Base-by-base conservation (phyloP, 768 basidiomycete species). In the Coprinopsis cinerea region DNA sequence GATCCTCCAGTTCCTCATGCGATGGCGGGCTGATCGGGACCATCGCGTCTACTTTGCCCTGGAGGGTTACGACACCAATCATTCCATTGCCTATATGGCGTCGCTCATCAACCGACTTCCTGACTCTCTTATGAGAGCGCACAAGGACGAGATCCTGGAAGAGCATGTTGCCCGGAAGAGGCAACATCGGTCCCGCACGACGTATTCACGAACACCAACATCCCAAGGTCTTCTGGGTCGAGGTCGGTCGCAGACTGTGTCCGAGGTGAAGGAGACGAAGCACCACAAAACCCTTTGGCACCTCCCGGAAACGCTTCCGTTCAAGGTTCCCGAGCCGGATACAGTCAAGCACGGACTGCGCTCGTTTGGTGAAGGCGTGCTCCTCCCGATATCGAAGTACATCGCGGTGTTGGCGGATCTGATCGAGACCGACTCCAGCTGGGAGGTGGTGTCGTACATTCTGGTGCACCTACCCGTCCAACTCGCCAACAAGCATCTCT, bases 371-470 rank as follows among this genome's bases (percentile, higher is more conserved):
- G 64, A 64, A 9, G 54, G 64, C 25, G 61, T 73, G 11, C 71
- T 85, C 51, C 69, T 99, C 1, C 87, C 85, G 0, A 72, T 92
- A 4, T 92, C 92, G 3, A 63, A 72, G 40, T 93, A 95, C 61
- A 73, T 98, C 4, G 58, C 60, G 9, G 74, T 74, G 13, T 57
- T 98, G 40, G 68, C 82, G 45, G 69, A 68, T 2, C 75, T 96
- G 53, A 65, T 98, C 34, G 78, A 84, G 50, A 72, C 73, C 35
- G 92, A 93, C 58, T 78, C 73, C 40, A 89, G 84, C 53, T 98
- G 95, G 94, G 96, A 98, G 51, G 73, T 98, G 34, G 74, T 96
- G 10, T 92, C 92, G 1, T 98, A 96, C 59, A 73, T 93, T 3
- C 74, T 99, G 3, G 92, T 88, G 60, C 88, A 95, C 67, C 75